Conservation (phyloP, 495 filamentous ascomycete species). For the Tuber magnatum region DNA sequence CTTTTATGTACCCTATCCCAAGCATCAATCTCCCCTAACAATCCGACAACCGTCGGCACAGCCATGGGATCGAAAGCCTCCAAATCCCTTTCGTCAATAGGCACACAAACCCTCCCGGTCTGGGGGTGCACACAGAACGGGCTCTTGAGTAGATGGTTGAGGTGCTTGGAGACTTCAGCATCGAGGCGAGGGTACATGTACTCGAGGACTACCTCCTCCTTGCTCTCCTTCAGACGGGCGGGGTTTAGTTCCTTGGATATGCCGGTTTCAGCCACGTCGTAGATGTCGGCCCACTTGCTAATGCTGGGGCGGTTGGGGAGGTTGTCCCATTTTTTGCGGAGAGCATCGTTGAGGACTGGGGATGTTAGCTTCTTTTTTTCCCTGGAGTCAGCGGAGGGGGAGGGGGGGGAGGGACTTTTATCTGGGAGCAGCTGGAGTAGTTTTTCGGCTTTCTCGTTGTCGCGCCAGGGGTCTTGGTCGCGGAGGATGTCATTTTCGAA, state of each 20-base stretch:
- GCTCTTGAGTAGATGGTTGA: constrained; percentile 93
- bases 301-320: constrained; percentile 64
- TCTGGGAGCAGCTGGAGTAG: constrained; percentile 76
- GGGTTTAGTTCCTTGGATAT: constrained; percentile 59
- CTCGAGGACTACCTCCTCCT: constrained; percentile 89
- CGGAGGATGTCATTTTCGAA: constrained; percentile 75
- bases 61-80: constrained; percentile 78
- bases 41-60: constrained; percentile 75
- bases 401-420: constrained; percentile 38
- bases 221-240: constrained; percentile 66
- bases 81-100: constrained; percentile 63
- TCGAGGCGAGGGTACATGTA: constrained; percentile 98
- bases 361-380: neutral
- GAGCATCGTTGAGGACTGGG: constrained; percentile 56
- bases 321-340: constrained; percentile 85
- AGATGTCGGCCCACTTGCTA: constrained; percentile 89
- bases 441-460: constrained; percentile 58
- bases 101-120: constrained; percentile 85
- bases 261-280: constrained; percentile 67
- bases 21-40: constrained; percentile 72
- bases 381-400: no score
- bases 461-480: constrained; percentile 77
- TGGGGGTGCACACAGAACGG: constrained; percentile 95
- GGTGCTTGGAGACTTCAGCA: constrained; percentile 90
- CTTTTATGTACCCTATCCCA: constrained; percentile 51